Evolutionary conservation across 2,329 filamentous ascomycete species (phyloP), one percentile per base, ranked within the genome.

Genomic region (Botrytis tulipae): DNA sequence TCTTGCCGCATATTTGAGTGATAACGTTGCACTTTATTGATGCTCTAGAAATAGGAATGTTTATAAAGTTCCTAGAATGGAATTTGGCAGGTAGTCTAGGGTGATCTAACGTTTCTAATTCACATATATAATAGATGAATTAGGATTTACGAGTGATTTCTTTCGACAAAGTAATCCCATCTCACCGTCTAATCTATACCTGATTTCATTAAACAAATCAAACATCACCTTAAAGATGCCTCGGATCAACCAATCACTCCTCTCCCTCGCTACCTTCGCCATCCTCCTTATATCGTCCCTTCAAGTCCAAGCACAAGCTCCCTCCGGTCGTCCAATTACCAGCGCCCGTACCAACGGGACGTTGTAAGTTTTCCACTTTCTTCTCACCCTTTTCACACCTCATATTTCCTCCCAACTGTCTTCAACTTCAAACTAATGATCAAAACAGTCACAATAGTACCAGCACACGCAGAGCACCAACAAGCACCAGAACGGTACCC

Each of bases 1-100:
- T 22, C 48, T 68, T 29, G 48, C 66, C 66, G 66, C 66, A 57
- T 68, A 68, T 68, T 42, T 68, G 10, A 57, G 42, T 25, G n/a
- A 57, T 16, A 57, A 37, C 29, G 20, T 57, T 57, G 51, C 51
- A 8, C 14, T 57, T 29, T 57, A 57, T 18, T 57, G 1, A 54
- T n/a, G 12, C 25, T 32, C 5, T 42, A 68, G 16, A 32, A 68
- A 8, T 35, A 20, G 12, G 40, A 42, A 40, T 32, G 4, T 44
- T 32, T 68, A 42, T 32, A n/a, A 68, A 42, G 37, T 37, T 57
- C 62, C 32, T 66, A 46, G 29, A 18, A 25, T 25, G 48, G 35
- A 68, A 57, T 68, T 42, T 68, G 48, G n/a, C 66, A 9, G 48
- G 66, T 35, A 67, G 65, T 42, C 66, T 32, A n/a, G 37, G 35